Base-by-base conservation (phyloP, 495 filamentous ascomycete species). In the Aspergillus nidulans region DNA sequence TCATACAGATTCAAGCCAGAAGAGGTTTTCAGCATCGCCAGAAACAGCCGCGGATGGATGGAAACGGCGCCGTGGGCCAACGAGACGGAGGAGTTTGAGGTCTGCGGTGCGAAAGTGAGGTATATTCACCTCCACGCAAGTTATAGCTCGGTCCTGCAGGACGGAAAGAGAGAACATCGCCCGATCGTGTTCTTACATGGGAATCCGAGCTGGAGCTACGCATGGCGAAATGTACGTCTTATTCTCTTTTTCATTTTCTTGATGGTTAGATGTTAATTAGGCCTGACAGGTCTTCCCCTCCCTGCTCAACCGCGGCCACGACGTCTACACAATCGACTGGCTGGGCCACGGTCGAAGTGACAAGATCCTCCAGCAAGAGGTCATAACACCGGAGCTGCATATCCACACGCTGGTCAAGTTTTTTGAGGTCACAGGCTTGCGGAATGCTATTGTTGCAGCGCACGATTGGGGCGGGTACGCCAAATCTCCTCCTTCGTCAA, bases 401-500 rank as follows among this genome's bases (percentile, higher is more conserved):
- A 36, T 49, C 15, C 47, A 20, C 19, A 49, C 47, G 1, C 20
- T 49, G 10, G 18, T 39, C 0, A 18, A n/a, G 5, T 49, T 49
- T 20, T 39, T 49, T 15, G 20, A 49, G 4, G 19, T 8, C 2
- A 25, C 19, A 1, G 4, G 15, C 1, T 20, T 49, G 1, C 20
- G 25, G 1, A 7, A 49, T 32, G 47, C 32, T 1, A 38, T 49
- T 3, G 21, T 49, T 5, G 47, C 32, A 18, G 47, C 47, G 3
- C 47, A 49, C 7, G 20, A 49, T 21, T 49, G 47, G 47, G 47
- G 47, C 32, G 47, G 47, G 47, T 49, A 49, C 1, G 47, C 15
- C 9, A 26, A 16, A n/a, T 1, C 13, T 19, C 20, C 7, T 2
- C 1, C 16, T 19, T 28, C 26, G 1, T 12, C 20, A 9, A 28